Evolutionary conservation across 139 green algal genomes (phyloP).

Genomic region (Marvania coccoides): DNA sequence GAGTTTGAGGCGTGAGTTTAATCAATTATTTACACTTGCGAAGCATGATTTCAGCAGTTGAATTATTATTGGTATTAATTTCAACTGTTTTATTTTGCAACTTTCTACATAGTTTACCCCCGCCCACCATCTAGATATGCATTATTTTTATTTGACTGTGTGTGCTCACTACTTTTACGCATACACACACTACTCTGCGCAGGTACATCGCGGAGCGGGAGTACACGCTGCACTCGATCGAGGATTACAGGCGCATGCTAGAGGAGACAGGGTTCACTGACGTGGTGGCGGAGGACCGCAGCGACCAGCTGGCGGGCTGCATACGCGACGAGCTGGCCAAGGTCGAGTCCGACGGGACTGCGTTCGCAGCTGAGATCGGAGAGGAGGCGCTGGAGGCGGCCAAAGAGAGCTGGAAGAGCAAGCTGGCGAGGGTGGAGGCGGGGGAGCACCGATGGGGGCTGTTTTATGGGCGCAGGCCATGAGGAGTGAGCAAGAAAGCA

Average conservation of each 20-base stretch:
- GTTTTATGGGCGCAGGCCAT: constrained; percentile 30
- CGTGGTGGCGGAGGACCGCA: constrained; percentile 21
- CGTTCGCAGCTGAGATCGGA: constrained; percentile 32
- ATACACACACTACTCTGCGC: too few species aligned
- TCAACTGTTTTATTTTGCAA: background rate
- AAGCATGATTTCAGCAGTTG: background rate
- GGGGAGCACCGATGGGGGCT: constrained; percentile 65
- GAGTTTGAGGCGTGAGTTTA: constrained; percentile 6
- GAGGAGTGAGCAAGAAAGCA: background rate
- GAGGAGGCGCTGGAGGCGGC: background rate
- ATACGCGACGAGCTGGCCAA: constrained; percentile 1
- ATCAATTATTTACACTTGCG: too few species aligned
- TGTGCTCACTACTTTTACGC: constrained; percentile 32
- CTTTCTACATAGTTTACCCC: background rate
- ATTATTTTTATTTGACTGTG: background rate
- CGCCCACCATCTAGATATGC: background rate
- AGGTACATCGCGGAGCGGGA: constrained; percentile 61
- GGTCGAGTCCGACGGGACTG: constrained; percentile 14
- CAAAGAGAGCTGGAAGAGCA: constrained; percentile 45
- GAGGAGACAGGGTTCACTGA: constrained; percentile 52
- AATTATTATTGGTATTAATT: background rate
- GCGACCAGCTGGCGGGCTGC: background rate
- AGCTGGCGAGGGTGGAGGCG: constrained; percentile 50
- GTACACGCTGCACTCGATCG: constrained; percentile 56
- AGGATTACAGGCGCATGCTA: constrained; percentile 42